Evolutionary conservation across 805 yeast genomes (phyloP).

Genomic region (Yueomyces sp.): DNA sequence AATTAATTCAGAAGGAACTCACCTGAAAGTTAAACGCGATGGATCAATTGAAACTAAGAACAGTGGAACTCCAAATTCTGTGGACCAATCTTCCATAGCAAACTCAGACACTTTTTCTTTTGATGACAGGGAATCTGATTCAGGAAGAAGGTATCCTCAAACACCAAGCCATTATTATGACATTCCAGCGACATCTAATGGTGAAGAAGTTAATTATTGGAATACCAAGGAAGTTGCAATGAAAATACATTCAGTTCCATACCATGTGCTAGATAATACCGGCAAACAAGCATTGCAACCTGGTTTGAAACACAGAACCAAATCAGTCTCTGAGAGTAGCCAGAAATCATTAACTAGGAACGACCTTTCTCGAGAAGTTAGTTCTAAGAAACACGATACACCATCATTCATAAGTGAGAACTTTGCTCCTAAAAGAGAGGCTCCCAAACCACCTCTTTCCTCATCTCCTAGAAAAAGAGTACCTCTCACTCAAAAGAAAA

Average conservation of each 20-base stretch:
- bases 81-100: slow-evolving; percentile 16
- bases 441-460: slow-evolving; percentile 52
- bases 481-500: slow-evolving; percentile 1
- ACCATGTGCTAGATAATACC: slow-evolving; percentile 5
- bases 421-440: slow-evolving; percentile 55
- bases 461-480: slow-evolving; percentile 12
- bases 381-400: slow-evolving; percentile 58
- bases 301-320: not conserved
- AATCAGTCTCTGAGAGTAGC: not conserved
- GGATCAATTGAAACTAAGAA: slow-evolving; percentile 16
- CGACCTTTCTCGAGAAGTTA: slow-evolving; percentile 36
- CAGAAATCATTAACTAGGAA: not conserved
- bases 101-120: slow-evolving; percentile 20
- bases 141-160: slow-evolving; percentile 18
- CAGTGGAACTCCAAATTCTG: slow-evolving; percentile 14
- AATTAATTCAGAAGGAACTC: not conserved
- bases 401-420: slow-evolving; percentile 44
- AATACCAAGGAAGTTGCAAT: slow-evolving; percentile 12
- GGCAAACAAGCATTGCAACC: slow-evolving; percentile 1
- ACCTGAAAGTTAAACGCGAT: slow-evolving; percentile 13
- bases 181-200: slow-evolving; percentile 2
- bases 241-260: not conserved
- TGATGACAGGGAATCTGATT: slow-evolving; percentile 16
- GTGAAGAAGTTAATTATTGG: slow-evolving; percentile 20
- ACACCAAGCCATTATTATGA: slow-evolving; percentile 24